Conservation (phyloP, 352 stramenopile genomes). For the Globisporangium solare region DNA sequence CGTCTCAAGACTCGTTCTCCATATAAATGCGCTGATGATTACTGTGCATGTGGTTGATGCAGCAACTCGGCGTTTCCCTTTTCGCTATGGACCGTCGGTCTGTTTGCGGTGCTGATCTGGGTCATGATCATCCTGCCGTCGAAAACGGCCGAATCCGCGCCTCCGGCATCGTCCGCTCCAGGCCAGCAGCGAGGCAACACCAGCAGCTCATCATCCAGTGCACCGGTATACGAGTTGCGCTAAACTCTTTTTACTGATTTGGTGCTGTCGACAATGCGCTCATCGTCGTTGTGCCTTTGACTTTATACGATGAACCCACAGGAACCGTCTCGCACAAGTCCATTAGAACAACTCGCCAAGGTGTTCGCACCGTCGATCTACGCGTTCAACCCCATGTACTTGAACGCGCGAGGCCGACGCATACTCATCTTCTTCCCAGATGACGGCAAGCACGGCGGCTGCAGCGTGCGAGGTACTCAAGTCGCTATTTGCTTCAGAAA, state of each 20-base stretch:
- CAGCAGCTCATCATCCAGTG: neutral
- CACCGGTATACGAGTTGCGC: no score
- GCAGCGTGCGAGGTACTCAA: constrained; percentile 45
- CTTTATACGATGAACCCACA: constrained; percentile 1
- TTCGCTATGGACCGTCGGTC: constrained; percentile 29
- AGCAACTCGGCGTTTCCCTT: constrained; percentile 45
- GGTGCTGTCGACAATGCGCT: no score
- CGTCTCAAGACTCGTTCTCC: no score
- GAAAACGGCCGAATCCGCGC: constrained; percentile 4
- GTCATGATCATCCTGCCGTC: constrained; percentile 39
- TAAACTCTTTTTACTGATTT: no score
- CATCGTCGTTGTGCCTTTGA: no score
- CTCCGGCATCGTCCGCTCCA: neutral
- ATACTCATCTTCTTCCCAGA: constrained; percentile 66
- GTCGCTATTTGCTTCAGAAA: no score
- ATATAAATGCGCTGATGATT: no score
- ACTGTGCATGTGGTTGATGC: neutral
- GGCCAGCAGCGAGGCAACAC: constrained; percentile 8
- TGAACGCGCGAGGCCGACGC: constrained; percentile 50
- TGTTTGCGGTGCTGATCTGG: constrained; percentile 36
- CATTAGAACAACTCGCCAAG: constrained; percentile 50
- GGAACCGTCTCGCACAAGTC: constrained; percentile 19
- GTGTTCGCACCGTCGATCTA: constrained; percentile 69
- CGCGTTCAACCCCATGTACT: constrained; percentile 59
- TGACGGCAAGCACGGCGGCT: constrained; percentile 30